Evolutionary conservation across 2,329 filamentous ascomycete genomes (phyloP).

Genomic region (Pseudocercospora fijiensis): DNA sequence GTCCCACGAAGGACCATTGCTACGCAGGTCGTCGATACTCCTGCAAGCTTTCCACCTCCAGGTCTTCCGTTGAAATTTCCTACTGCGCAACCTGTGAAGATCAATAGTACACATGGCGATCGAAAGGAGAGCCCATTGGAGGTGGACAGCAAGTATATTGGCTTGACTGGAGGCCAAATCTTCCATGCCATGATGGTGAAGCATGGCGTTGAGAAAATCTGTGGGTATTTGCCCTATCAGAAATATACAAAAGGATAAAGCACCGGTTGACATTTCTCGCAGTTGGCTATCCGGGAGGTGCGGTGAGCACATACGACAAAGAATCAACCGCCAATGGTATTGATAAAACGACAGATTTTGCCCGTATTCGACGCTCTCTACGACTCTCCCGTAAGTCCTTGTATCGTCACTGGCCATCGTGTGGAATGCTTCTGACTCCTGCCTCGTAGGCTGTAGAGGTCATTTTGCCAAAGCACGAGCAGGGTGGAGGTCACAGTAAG

Average conservation of each 20-base stretch:
- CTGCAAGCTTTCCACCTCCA: too few relatives aligned
- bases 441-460: constrained; percentile 79
- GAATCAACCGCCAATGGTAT: background rate
- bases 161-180: constrained; percentile 90
- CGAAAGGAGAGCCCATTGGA: too few relatives aligned
- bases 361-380: background rate
- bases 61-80: too few relatives aligned
- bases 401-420: too few relatives aligned
- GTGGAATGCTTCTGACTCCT: too few relatives aligned
- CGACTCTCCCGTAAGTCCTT: background rate
- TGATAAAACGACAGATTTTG: background rate
- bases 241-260: background rate
- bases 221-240: background rate
- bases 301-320: background rate
- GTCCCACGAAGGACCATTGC: too few relatives aligned
- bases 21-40: too few relatives aligned
- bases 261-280: background rate
- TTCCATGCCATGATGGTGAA: constrained; percentile 99
- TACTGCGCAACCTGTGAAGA: too few relatives aligned
- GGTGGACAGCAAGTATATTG: constrained; percentile 48
- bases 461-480: constrained; percentile 89
- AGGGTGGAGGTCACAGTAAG: constrained; percentile 81
- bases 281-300: background rate
- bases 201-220: constrained; percentile 81
- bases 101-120: too few relatives aligned